Evolutionary conservation across 177 flowering plant genomes (phyloP), one percentile per base, ranked within the genome.

Genomic region (Vitis hybrid): DNA sequence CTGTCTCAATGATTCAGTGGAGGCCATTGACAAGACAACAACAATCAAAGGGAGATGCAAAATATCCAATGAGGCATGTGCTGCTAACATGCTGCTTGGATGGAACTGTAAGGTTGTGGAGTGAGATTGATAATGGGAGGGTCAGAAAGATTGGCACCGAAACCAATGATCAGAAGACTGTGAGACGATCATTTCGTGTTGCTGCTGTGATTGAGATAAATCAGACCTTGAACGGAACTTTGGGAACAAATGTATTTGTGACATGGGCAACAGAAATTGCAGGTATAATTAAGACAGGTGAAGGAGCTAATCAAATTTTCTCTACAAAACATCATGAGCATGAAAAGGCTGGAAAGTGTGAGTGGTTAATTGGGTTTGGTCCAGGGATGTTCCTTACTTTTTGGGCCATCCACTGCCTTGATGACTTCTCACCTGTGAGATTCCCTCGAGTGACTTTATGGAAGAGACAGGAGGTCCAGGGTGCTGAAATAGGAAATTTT

Each of bases 341-440:
- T 75, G 85, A 86, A 12, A 63, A 62, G 15, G 79, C 76, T 70
- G 87, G 90, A 56, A 78, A 70, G 32, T 96, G 99, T 76, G 98
- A 90, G 62, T 96, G 99, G 99, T 68, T 96, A 60, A 61, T 93
- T 79, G 97, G 88, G 49, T 73, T 86, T 72, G 93, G 95, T 67
- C 97, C 92, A n/a, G 81, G 85, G 49, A 57, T 6, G 16, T 67
- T 72, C 30, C 78, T 87, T 71, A 78, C 83, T 64, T 80, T 91
- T 60, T 96, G 99, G 99, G 92, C 97, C 48, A 65, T 93, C 72
- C 97, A 92, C 71, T 96, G 94, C 80, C 88, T 96, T 70, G 98
- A 96, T 85, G 97, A 92, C 70, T 63, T 81, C 67, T 80, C 89
- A 52, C 98, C 99, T 27, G 32, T 88, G 69, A 87, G 98, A 70